Conservation (phyloP, 345 rosid species). For the Geranium rotundifolium region DNA sequence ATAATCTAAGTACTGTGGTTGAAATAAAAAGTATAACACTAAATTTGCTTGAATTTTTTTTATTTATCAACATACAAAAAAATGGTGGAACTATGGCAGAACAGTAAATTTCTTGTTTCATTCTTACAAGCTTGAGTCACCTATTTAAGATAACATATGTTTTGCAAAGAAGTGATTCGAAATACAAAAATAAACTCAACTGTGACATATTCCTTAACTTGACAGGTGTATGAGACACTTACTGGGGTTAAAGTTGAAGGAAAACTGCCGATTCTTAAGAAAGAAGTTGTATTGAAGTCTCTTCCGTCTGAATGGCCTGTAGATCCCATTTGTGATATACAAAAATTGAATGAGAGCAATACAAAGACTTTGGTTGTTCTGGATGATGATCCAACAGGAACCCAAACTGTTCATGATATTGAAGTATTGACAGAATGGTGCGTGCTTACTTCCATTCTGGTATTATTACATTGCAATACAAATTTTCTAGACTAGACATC, state of each 20-base stretch:
- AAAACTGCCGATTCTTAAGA: slow-evolving; percentile 56
- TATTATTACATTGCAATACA: background rate
- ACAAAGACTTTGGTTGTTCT: slow-evolving; percentile 77
- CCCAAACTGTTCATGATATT: slow-evolving; percentile 93
- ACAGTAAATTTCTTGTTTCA: background rate
- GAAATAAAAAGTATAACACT: no score
- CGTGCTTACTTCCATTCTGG: slow-evolving; percentile 8
- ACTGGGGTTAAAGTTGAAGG: slow-evolving; percentile 79
- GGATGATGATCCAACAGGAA: slow-evolving; percentile 98
- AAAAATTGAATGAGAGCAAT: slow-evolving; percentile 40
- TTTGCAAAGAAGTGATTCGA: background rate
- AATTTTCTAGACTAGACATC: no score
- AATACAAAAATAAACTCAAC: background rate
- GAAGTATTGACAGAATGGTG: slow-evolving; percentile 98
- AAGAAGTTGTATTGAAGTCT: slow-evolving; percentile 49
- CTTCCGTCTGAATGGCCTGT: slow-evolving; percentile 82
- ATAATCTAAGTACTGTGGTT: no score
- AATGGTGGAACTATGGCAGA: background rate
- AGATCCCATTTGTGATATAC: slow-evolving; percentile 64
- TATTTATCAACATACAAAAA: no score
- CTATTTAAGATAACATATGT: background rate
- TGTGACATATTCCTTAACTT: background rate
- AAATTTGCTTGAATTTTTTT: no score
- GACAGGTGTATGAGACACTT: slow-evolving; percentile 81
- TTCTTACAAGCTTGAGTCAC: background rate